Conservation (phyloP, 2,329 filamentous ascomycete species). For the Hypomyces rosellus region DNA sequence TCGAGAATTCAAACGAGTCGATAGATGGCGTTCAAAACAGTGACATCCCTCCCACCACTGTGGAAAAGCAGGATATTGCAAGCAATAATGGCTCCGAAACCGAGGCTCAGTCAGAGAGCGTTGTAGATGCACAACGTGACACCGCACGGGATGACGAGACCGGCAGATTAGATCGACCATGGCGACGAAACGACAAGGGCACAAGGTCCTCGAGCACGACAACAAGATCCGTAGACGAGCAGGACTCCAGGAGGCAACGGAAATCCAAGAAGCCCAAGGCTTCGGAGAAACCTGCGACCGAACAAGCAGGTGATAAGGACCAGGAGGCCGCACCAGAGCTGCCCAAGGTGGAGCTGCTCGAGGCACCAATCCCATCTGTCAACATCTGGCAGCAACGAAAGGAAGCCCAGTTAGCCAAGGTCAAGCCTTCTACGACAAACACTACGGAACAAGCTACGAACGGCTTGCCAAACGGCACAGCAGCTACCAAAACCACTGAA, state of each 20-base stretch:
- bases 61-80: conserved; percentile 29
- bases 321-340: conserved; percentile 37
- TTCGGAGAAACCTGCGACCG: conserved; percentile 35
- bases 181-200: conserved; percentile 39
- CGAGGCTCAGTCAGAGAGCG: conserved; percentile 30
- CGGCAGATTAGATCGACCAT: conserved; percentile 32
- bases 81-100: conserved; percentile 32
- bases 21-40: conserved; percentile 17
- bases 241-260: conserved; percentile 37
- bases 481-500: conserved; percentile 20
- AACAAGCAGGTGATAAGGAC: conserved; percentile 55
- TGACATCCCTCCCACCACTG: conserved; percentile 16
- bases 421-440: conserved; percentile 28
- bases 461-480: conserved; percentile 38
- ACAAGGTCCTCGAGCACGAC: conserved; percentile 57
- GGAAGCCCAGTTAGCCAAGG: conserved; percentile 55
- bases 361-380: conserved; percentile 74
- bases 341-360: conserved; percentile 61
- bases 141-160: conserved; percentile 33
- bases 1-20: conserved; percentile 21
- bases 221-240: conserved; percentile 61
- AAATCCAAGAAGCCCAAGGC: conserved; percentile 57
- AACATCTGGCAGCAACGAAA: conserved; percentile 84
- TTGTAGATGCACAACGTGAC: conserved; percentile 26
- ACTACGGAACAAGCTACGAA: conserved; percentile 34